A percentile compares a stretch with the other conserved stretches of the same genome.
Conservation (phyloP, 1,139 yeast species). For the Candida tunisiensis region DNA sequence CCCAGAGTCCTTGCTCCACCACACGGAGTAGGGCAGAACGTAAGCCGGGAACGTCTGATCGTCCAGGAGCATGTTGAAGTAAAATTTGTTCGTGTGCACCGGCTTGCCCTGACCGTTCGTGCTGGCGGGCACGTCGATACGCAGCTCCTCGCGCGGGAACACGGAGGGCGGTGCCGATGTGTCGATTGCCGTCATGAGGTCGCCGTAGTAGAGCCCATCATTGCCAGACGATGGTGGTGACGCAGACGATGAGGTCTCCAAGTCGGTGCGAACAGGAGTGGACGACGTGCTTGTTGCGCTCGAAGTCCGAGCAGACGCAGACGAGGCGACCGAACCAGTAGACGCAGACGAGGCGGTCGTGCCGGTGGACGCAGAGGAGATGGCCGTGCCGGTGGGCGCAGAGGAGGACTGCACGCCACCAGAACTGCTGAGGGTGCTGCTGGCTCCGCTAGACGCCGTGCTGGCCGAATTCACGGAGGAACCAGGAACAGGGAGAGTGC, state of each 20-base stretch:
- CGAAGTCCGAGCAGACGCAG: constrained; percentile 2
- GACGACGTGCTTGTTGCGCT: constrained; percentile 4
- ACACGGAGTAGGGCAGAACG: constrained; percentile 49
- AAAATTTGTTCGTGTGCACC: constrained; percentile 69
- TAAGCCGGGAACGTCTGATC: constrained; percentile 29
- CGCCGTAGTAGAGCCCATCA: constrained; percentile 14
- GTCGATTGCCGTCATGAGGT: constrained; percentile 34
- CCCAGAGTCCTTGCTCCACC: constrained; percentile 27
- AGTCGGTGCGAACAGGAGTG: constrained; percentile 3
- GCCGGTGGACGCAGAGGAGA: constrained; percentile 1
- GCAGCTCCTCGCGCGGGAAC: constrained; percentile 31
- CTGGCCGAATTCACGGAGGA: constrained; percentile 1
- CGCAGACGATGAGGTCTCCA: constrained; percentile 4
- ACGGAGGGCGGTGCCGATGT: constrained; percentile 31
- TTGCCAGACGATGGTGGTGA: constrained; percentile 4
- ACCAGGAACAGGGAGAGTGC: constrained; percentile 3
- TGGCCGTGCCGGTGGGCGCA: background rate
- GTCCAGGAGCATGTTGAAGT: constrained; percentile 50
- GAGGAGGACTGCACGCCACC: constrained; percentile 2
- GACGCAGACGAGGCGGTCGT: constrained; percentile 2
- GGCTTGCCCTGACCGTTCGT: constrained; percentile 25
- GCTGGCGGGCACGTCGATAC: constrained; percentile 30
- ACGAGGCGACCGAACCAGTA: constrained; percentile 3
- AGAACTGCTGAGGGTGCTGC: constrained; percentile 3
- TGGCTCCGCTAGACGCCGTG: constrained; percentile 2